Conservation (phyloP, 768 basidiomycete species). For the Lactifluus subvellereus region DNA sequence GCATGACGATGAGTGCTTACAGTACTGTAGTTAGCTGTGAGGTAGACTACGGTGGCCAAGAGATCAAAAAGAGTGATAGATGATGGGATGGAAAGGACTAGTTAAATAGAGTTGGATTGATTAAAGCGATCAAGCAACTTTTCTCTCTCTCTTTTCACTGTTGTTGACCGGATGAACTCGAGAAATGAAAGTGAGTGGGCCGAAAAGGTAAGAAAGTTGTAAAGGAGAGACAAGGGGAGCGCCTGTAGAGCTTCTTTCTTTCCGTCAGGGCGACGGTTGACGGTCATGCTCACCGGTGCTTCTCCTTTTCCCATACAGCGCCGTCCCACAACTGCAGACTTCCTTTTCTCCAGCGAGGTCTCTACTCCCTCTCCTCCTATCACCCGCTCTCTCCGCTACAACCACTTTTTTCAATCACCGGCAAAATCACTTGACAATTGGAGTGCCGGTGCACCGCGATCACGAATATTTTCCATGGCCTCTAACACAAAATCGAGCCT, state of each 20-base stretch:
- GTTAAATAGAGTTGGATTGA: too few relatives aligned
- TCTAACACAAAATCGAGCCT: not conserved
- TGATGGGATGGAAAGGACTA: too few relatives aligned
- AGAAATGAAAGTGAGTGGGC: too few relatives aligned
- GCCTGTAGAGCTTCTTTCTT: not conserved
- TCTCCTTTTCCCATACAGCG: constrained; percentile 9
- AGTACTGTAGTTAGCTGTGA: too few relatives aligned
- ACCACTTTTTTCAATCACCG: not conserved
- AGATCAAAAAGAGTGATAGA: too few relatives aligned
- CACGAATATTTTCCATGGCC: constrained; percentile 20
- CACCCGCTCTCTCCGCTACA: constrained; percentile 13
- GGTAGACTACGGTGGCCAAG: too few relatives aligned
- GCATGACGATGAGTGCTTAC: too few relatives aligned
- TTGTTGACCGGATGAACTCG: too few relatives aligned
- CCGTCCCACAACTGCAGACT: not conserved
- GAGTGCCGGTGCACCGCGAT: not conserved
- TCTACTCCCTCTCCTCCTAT: not conserved
- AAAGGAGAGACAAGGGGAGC: not conserved
- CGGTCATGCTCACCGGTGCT: not conserved
- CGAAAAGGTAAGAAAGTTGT: too few relatives aligned
- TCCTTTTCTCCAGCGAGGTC: not conserved
- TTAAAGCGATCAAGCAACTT: too few relatives aligned
- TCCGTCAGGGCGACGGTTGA: not conserved
- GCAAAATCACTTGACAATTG: constrained; percentile 4
- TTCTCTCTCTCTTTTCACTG: too few relatives aligned